Conservation (phyloP, 208 protist species). For the Acanthamoeba healyi region DNA sequence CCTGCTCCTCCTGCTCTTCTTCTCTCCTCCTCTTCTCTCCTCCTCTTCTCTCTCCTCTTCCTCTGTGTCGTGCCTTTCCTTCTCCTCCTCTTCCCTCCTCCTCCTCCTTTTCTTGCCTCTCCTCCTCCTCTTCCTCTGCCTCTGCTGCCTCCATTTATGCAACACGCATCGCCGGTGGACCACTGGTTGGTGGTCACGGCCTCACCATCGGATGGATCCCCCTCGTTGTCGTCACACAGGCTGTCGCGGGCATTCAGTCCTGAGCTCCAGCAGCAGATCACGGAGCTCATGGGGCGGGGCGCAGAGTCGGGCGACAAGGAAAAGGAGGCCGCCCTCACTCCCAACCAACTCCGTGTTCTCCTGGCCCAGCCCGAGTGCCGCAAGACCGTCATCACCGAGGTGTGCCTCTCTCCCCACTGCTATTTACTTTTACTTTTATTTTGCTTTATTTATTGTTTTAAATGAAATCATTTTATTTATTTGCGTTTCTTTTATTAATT, state of each 20-base stretch:
- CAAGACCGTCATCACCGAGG: conserved; percentile 46
- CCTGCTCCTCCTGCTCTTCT: no score
- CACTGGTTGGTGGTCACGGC: background rate
- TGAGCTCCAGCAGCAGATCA: conserved; percentile 59
- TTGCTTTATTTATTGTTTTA: background rate
- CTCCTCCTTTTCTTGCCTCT: no score
- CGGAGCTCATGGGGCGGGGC: conserved; percentile 30
- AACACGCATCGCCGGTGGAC: background rate
- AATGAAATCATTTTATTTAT: background rate
- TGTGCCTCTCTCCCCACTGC: background rate
- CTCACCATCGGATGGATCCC: background rate
- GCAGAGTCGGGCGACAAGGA: background rate
- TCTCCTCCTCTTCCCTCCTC: background rate
- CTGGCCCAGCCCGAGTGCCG: conserved; percentile 28
- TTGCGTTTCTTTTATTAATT: background rate
- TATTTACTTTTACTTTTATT: background rate
- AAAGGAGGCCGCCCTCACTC: conserved; percentile 13
- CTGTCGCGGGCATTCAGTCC: background rate
- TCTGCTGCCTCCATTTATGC: background rate
- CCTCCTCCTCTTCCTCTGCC: background rate
- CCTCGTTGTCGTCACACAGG: background rate
- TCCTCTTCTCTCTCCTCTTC: background rate
- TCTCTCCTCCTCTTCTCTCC: background rate
- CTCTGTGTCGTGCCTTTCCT: background rate
- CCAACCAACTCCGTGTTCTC: conserved; percentile 1